Evolutionary conservation across 495 filamentous ascomycete species (phyloP).

Genomic region (Ramalina intermedia): DNA sequence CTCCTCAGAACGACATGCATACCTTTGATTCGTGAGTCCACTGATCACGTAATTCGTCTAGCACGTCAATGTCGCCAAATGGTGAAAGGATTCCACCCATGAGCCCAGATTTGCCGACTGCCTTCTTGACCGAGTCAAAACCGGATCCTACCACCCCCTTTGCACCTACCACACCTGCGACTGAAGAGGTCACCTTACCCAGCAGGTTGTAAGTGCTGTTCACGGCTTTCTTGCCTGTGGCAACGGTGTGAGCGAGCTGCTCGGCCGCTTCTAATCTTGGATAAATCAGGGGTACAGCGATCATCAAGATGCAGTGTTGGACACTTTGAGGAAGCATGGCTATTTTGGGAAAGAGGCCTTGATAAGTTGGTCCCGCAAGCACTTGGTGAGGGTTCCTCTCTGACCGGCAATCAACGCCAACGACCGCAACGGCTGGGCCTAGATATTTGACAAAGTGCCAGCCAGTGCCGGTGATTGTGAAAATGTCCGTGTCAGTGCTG

Average conservation of each 20-base stretch:
- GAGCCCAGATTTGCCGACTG: slow-evolving; percentile 82
- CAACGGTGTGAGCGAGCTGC: slow-evolving; percentile 71
- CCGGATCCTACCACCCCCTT: slow-evolving; percentile 82
- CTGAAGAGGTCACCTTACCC: slow-evolving; percentile 84
- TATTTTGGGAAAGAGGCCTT: slow-evolving; percentile 90
- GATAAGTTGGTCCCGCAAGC: slow-evolving; percentile 91
- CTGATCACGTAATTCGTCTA: slow-evolving; percentile 86
- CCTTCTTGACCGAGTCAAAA: slow-evolving; percentile 88
- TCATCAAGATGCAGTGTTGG: slow-evolving; percentile 92
- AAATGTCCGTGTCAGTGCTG: slow-evolving; percentile 73
- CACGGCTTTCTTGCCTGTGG: slow-evolving; percentile 91
- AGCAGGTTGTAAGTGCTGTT: slow-evolving; percentile 90
- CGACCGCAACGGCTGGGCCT: slow-evolving; percentile 76
- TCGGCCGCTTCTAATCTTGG: slow-evolving; percentile 85
- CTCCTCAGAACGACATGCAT: slow-evolving; percentile 4
- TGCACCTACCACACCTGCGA: slow-evolving; percentile 86
- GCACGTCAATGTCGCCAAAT: slow-evolving; percentile 91
- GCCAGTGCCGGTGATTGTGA: slow-evolving; percentile 90
- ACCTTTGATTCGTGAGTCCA: slow-evolving; percentile 97
- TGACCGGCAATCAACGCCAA: slow-evolving; percentile 80
- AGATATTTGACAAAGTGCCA: slow-evolving; percentile 98
- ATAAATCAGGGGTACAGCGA: slow-evolving; percentile 81
- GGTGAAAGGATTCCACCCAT: slow-evolving; percentile 92
- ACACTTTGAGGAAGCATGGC: slow-evolving; percentile 83
- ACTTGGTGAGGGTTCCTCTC: slow-evolving; percentile 85